A percentile compares a stretch with the other conserved stretches of the same genome.
Evolutionary conservation across 2,329 filamentous ascomycete species (phyloP).

Genomic region (Hymenoscyphus scutula): DNA sequence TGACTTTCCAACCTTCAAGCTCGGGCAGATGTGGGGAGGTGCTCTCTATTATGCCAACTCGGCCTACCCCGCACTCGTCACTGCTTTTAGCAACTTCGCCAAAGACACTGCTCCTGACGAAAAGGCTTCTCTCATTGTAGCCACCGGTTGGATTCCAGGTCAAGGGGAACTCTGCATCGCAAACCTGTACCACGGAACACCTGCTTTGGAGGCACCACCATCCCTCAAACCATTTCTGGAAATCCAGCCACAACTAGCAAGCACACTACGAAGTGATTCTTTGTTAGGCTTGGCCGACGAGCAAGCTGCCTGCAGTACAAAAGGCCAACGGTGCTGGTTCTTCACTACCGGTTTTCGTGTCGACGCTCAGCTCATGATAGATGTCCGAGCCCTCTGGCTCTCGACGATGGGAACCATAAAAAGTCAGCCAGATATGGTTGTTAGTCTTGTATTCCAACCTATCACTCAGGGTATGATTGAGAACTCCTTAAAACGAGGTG

Average conservation of each 20-base stretch:
- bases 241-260: conserved; percentile 34
- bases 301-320: conserved; percentile 13
- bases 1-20: not conserved
- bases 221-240: conserved; percentile 13
- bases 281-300: conserved; percentile 14
- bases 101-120: not conserved
- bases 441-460: conserved; percentile 5
- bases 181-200: conserved; percentile 1
- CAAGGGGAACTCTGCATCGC: not conserved
- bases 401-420: conserved; percentile 7
- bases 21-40: conserved; percentile 7
- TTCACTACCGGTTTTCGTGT: not conserved
- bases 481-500: not conserved
- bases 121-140: not conserved
- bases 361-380: not conserved
- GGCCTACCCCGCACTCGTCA: not conserved
- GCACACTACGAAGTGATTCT: conserved; percentile 7
- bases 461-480: not conserved
- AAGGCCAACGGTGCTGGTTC: not conserved
- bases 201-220: not conserved
- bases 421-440: not conserved
- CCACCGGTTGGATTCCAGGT: not conserved
- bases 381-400: not conserved
- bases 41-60: not conserved
- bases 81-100: conserved; percentile 7